Conservation (phyloP, 441 rosid species). For the Pelargonium fulgidum region DNA sequence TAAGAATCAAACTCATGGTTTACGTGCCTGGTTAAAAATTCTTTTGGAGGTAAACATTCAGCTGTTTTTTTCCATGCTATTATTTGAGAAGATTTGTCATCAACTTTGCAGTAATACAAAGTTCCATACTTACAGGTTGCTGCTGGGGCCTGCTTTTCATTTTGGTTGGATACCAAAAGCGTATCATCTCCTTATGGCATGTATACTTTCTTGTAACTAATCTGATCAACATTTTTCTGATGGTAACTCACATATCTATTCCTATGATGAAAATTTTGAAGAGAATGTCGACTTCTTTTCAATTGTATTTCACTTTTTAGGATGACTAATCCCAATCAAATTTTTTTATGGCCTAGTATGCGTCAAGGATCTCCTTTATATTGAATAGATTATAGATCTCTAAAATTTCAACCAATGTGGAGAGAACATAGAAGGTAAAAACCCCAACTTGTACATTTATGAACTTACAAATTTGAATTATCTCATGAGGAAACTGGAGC, state of each 20-base stretch:
- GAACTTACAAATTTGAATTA: background rate
- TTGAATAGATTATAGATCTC: background rate
- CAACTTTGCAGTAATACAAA: slow-evolving; percentile 19
- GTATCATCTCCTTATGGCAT: slow-evolving; percentile 90
- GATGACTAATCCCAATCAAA: background rate
- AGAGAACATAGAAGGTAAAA: slow-evolving; percentile 1
- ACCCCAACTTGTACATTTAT: background rate
- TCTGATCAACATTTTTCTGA: slow-evolving; percentile 63
- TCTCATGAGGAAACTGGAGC: background rate
- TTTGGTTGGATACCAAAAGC: slow-evolving; percentile 64
- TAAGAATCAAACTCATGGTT: slow-evolving; percentile 36
- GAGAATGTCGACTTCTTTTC: slow-evolving; percentile 8
- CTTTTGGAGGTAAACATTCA: slow-evolving; percentile 51
- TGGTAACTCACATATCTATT: slow-evolving; percentile 75
- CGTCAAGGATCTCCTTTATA: background rate
- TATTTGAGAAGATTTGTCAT: slow-evolving; percentile 6
- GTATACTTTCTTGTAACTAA: slow-evolving; percentile 90
- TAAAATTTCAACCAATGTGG: background rate
- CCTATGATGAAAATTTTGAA: slow-evolving; percentile 30
- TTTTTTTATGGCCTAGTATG: background rate
- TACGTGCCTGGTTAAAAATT: slow-evolving; percentile 46
- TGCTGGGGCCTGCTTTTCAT: slow-evolving; percentile 59
- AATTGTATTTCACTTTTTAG: background rate
- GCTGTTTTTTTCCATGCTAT: too few relatives aligned
- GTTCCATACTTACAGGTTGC: slow-evolving; percentile 42